phyloP scores from a whole-genome alignment of 2,329 filamentous ascomycete species.

The Davidsoniella eucalypti region DNA sequence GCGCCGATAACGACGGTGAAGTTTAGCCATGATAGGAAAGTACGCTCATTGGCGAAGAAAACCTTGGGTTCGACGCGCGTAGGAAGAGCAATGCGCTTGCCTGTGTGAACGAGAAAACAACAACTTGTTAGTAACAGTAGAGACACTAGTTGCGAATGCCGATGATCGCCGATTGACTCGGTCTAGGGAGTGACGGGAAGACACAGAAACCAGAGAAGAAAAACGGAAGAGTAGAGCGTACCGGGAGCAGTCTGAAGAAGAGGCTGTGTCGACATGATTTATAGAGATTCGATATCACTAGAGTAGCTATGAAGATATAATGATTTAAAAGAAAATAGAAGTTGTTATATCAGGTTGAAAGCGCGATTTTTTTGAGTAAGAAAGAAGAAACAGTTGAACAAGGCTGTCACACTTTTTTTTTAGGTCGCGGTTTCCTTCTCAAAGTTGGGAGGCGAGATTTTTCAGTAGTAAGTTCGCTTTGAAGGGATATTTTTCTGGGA shows the following conservation, averaged over 20 bases:
- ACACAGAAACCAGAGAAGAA: no score
- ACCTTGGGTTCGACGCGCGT: slow-evolving; percentile 98
- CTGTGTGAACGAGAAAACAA: slow-evolving; percentile 27
- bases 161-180: no score
- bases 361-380: background rate
- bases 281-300: background rate
- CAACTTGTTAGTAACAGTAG: slow-evolving; percentile 13
- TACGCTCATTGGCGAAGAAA: slow-evolving; percentile 99
- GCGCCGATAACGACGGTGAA: slow-evolving; percentile 97
- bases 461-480: background rate
- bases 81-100: slow-evolving; percentile 95
- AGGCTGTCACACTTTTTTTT: background rate
- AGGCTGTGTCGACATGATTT: slow-evolving; percentile 74
- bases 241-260: slow-evolving; percentile 87
- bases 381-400: background rate
- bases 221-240: slow-evolving; percentile 26
- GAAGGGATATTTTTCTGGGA: no score
- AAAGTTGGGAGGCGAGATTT: background rate
- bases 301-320: slow-evolving; percentile 13
- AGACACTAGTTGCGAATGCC: no score
- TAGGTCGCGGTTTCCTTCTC: no score
- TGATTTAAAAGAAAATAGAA: slow-evolving; percentile 1
- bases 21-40: slow-evolving; percentile 98
- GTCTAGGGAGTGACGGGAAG: background rate
- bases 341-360: background rate